Percentiles rank a stretch among this genome's conserved stretches.
These are phyloP conservation scores for Neurospora sp. DNA, from an alignment of 2,329 filamentous ascomycete genomes.

Conservation along the genomic window DNA sequence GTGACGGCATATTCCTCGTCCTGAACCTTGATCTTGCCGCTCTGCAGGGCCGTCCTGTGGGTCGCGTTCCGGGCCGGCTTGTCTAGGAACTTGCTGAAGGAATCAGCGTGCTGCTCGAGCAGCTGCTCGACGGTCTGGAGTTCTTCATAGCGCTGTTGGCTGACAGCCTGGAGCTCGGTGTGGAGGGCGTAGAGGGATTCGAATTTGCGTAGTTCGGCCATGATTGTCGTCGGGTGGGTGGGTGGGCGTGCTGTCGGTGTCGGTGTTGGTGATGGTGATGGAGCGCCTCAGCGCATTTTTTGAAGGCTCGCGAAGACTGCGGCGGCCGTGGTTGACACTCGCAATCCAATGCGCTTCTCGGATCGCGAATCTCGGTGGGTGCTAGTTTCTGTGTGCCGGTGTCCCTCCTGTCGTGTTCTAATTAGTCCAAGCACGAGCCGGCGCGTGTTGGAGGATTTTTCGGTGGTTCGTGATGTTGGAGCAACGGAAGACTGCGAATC, in stretches of 20 bases:
- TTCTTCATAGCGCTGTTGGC: slow-evolving; percentile 52
- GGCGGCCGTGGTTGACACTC: background rate
- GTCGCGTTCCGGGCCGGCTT: slow-evolving; percentile 64
- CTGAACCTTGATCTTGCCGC: slow-evolving; percentile 64
- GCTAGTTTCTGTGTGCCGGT: background rate
- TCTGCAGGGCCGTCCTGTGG: slow-evolving; percentile 62
- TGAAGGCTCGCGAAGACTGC: background rate
- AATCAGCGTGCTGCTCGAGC: slow-evolving; percentile 56
- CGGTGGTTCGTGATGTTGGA: background rate
- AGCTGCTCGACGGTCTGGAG: slow-evolving; percentile 61
- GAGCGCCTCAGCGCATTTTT: slow-evolving; percentile 13
- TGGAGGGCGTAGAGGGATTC: slow-evolving; percentile 76
- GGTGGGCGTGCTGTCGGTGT: background rate
- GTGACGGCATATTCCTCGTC: slow-evolving; percentile 73
- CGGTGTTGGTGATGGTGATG: background rate
- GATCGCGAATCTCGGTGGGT: background rate
- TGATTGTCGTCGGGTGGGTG: slow-evolving; percentile 31
- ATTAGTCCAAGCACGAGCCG: background rate
- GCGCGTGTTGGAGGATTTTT: background rate
- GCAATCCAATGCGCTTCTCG: background rate
- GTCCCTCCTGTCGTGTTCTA: background rate
- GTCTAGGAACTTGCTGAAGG: slow-evolving; percentile 63
- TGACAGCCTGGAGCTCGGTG: slow-evolving; percentile 70
- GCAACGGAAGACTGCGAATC: background rate
- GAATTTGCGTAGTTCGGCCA: slow-evolving; percentile 66